A percentile compares a stretch with the other conserved stretches of the same genome.
phyloP scores from a whole-genome alignment of 139 green algal genomes.

The Volvox reticuliferus region DNA sequence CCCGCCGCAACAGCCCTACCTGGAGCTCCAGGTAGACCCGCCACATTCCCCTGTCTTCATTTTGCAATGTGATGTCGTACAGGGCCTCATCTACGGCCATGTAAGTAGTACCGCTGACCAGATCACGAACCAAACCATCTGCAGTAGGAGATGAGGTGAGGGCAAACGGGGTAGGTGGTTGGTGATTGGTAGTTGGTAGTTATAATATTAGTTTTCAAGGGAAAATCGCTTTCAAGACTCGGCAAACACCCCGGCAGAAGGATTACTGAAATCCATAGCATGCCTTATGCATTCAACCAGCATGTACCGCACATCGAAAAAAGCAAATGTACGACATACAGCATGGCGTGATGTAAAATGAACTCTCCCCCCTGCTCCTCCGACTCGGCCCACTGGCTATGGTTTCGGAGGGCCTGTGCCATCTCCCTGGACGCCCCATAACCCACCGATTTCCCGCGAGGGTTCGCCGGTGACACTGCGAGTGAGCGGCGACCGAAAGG shows the following conservation, averaged over 20 bases:
- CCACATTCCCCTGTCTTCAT: conserved; percentile 91
- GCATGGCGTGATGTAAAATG: too few relatives aligned
- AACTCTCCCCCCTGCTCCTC: too few relatives aligned
- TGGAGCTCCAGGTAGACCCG: conserved; percentile 78
- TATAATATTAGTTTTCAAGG: too few relatives aligned
- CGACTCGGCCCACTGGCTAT: too few relatives aligned
- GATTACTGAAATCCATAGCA: too few relatives aligned
- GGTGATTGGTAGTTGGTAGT: background rate
- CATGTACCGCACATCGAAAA: too few relatives aligned
- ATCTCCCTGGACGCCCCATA: background rate
- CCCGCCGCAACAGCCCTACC: conserved; percentile 15
- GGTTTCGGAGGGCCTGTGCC: background rate
- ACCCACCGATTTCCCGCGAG: conserved; percentile 37
- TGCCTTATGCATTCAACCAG: too few relatives aligned
- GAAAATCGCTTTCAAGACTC: too few relatives aligned
- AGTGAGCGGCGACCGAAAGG: conserved; percentile 44
- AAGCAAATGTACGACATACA: too few relatives aligned
- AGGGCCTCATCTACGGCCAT: conserved; percentile 63
- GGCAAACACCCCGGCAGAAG: too few relatives aligned
- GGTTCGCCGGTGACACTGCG: conserved; percentile 30
- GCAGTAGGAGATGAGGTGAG: background rate
- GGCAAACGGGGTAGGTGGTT: too few relatives aligned
- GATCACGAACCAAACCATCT: conserved; percentile 53
- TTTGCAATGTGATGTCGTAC: conserved; percentile 73
- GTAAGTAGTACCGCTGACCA: conserved; percentile 42